Base-by-base conservation (phyloP, 495 filamentous ascomycete species). In the Aspergillus heteromorphus region DNA sequence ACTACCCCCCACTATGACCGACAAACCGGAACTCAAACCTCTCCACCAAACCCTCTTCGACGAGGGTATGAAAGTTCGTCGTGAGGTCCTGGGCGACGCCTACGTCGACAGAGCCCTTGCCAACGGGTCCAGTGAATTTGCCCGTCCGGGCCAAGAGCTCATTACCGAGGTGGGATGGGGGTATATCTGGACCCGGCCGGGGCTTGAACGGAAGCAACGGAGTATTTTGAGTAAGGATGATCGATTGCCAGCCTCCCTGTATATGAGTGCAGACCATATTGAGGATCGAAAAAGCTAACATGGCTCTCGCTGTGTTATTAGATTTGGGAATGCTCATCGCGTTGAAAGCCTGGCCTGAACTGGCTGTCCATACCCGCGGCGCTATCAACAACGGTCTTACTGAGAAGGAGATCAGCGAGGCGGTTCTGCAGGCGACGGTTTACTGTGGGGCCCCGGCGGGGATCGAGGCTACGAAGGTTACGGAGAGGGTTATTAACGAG, bases 381-480 rank as follows among this genome's bases (percentile, higher is more conserved):
- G 80, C 80, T 0, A 61, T 79, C 43, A 74, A 73, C 48, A 83
- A 83, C 54, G 79, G 81, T 5, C 58, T 78, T 16, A 71, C 65
- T 1, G 76, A 79, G 53, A 30, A 75, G 21, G 80, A 85, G 63
- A 79, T 85, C 38, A 54, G 76, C 17, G 81, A 83, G 68, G 73
- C 58, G 4, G 50, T 57, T 27, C 43, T 54, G 51, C 54, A 84
- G 51, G 74, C 74, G 17, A 73, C 74, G 5, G 73, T 69, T 19
- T 84, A 83, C 60, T 81, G 78, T 58, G 81, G 81, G 11, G 65
- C 80, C 17, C 81, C 81, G 9, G 79, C 79, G 9, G 79, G 79
- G n/a, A 67, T 82, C 40, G 77, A 84, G 49, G 80, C 70, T 4
- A 76, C 75, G 48, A 56, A 27, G 45, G 51, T 51, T n/a, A 56